phyloP scores from a whole-genome alignment of 2,329 filamentous ascomycete species.

The Pseudocercospora ulei region DNA sequence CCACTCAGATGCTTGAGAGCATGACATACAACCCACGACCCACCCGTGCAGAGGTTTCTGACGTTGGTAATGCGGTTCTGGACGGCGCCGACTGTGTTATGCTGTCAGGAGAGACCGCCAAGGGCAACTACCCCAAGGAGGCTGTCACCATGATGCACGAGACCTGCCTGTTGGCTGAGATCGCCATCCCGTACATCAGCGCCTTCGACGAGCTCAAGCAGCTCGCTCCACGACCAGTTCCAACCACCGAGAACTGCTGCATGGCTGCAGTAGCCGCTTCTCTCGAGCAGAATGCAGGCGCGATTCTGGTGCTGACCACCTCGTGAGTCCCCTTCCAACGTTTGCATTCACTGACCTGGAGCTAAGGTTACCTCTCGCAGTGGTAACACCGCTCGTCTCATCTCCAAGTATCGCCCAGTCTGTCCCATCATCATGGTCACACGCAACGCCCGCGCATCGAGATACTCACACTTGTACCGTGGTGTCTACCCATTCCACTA shows the following conservation, averaged over 20 bases:
- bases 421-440: constrained; percentile 99
- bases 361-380: constrained; percentile 72
- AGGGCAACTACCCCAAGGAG: constrained; percentile 87
- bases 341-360: constrained; percentile 74
- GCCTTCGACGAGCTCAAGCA: constrained; percentile 92
- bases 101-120: constrained; percentile 98
- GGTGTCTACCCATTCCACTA: constrained; percentile 97
- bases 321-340: constrained; percentile 57
- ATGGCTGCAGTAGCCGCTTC: constrained; percentile 95
- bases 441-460: constrained; percentile 68
- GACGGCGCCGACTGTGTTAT: constrained; percentile 99
- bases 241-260: constrained; percentile 83
- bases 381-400: constrained; percentile 82
- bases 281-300: constrained; percentile 90
- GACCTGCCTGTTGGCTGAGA: constrained; percentile 91
- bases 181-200: constrained; percentile 92
- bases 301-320: constrained; percentile 91
- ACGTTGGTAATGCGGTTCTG: constrained; percentile 95
- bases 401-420: constrained; percentile 97
- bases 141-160: constrained; percentile 97
- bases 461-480: constrained; percentile 91
- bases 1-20: constrained; percentile 98
- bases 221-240: constrained; percentile 71
- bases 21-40: constrained; percentile 99
- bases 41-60: constrained; percentile 94